These are phyloP conservation scores for Brachypodium distachyon DNA, from an alignment of 202 grass and related monocot genomes.

Conservation along the genomic window DNA sequence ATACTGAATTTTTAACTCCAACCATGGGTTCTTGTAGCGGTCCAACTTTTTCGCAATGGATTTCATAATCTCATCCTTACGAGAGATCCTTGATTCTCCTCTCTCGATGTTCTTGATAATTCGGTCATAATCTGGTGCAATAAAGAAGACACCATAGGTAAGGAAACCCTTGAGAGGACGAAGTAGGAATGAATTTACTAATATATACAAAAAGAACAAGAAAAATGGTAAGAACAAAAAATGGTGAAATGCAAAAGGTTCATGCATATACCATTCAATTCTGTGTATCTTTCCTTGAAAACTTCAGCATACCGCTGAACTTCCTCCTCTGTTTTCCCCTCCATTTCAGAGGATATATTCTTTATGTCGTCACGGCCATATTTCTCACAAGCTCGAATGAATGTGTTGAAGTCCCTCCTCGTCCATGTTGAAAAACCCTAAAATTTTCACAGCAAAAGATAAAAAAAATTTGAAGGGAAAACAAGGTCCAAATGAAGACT, in stretches of 20 bases:
- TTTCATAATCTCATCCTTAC: conserved; percentile 96
- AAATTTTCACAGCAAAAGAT: background rate
- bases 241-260: background rate
- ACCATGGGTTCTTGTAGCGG: conserved; percentile 94
- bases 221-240: background rate
- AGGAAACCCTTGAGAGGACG: background rate
- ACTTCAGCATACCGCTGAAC: conserved; percentile 75
- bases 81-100: conserved; percentile 88
- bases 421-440: conserved; percentile 97
- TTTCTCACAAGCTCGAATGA: conserved; percentile 92
- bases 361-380: conserved; percentile 88
- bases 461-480: background rate
- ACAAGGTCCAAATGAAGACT: background rate
- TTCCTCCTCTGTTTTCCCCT: conserved; percentile 95
- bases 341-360: conserved; percentile 84
- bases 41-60: conserved; percentile 85
- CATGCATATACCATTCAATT: conserved; percentile 68
- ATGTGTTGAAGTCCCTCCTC: conserved; percentile 93
- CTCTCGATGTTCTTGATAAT: conserved; percentile 95
- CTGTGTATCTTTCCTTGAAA: conserved; percentile 89
- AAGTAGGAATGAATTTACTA: background rate
- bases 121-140: conserved; percentile 72
- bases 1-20: conserved; percentile 95
- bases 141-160: conserved; percentile 3
- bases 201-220: background rate